These are phyloP conservation scores for Rhododendron williamsianum DNA, from an alignment of 148 eudicot species.

Conservation along the genomic window DNA sequence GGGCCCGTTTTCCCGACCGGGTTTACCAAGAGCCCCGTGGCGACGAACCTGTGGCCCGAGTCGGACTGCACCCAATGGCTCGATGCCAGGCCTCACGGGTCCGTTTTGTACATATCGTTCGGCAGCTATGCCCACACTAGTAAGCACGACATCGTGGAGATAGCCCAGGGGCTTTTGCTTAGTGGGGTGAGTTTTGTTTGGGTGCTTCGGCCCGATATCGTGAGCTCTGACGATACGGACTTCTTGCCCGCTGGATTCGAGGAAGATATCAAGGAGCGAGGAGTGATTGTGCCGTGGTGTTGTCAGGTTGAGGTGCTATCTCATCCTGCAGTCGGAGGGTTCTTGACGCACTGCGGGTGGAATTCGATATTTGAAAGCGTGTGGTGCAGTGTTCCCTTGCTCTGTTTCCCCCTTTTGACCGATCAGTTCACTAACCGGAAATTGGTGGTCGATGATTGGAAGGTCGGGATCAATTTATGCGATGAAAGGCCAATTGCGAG, in stretches of 20 bases:
- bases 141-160: constrained; percentile 32
- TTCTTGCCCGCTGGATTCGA: constrained; percentile 33
- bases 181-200: constrained; percentile 43
- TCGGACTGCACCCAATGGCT: constrained; percentile 47
- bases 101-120: constrained; percentile 40
- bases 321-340: constrained; percentile 38
- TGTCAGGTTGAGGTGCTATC: constrained; percentile 31
- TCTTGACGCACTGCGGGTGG: constrained; percentile 48
- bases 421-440: constrained; percentile 43
- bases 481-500: constrained; percentile 7
- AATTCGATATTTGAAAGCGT: constrained; percentile 40
- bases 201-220: constrained; percentile 42
- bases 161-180: constrained; percentile 37
- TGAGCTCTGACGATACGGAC: constrained; percentile 26
- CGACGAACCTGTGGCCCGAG: constrained; percentile 39
- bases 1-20: constrained; percentile 48
- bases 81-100: constrained; percentile 30
- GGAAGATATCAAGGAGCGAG: constrained; percentile 16
- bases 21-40: constrained; percentile 25
- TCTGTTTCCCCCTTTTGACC: constrained; percentile 34
- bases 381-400: constrained; percentile 32
- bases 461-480: constrained; percentile 27
- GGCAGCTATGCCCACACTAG: constrained; percentile 45
- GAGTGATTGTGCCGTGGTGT: constrained; percentile 44
- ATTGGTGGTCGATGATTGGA: constrained; percentile 41